phyloP scores from a whole-genome alignment of 192 early-diverging fungal species.

The Coemansia sp. region DNA sequence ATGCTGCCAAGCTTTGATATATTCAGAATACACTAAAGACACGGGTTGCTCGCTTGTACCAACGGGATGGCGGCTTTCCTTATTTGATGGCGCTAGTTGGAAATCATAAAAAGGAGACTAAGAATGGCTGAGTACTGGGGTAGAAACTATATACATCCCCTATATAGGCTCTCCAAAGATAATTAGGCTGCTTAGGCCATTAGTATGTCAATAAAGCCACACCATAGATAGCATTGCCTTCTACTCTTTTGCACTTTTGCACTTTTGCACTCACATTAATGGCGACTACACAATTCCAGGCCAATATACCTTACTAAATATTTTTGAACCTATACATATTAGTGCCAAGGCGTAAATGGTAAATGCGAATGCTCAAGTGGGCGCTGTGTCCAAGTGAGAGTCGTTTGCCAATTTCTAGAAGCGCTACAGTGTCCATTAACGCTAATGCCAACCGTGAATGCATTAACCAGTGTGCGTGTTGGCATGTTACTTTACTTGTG shows the following conservation, averaged over 20 bases:
- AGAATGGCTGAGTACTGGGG: background rate
- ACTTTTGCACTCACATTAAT: background rate
- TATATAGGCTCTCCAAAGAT: background rate
- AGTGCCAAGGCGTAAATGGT: background rate
- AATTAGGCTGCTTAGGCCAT: background rate
- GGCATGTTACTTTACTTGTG: background rate
- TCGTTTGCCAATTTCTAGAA: background rate
- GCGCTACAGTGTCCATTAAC: background rate
- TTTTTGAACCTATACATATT: background rate
- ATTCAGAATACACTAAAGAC: background rate
- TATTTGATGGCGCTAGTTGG: background rate
- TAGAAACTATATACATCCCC: background rate
- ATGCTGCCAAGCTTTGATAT: too few relatives aligned
- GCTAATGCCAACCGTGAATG: background rate
- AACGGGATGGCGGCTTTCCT: background rate
- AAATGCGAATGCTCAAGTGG: background rate
- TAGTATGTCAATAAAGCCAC: slow-evolving; percentile 2
- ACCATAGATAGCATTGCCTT: background rate
- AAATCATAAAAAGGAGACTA: background rate
- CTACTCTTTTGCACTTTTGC: background rate
- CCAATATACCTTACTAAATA: background rate
- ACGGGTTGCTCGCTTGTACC: background rate
- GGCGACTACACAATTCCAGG: background rate
- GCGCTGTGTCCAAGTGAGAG: background rate
- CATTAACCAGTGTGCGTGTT: background rate